Evolutionary conservation across 2,329 filamentous ascomycete genomes (phyloP).

Genomic region (Pseudonectria foliicola): DNA sequence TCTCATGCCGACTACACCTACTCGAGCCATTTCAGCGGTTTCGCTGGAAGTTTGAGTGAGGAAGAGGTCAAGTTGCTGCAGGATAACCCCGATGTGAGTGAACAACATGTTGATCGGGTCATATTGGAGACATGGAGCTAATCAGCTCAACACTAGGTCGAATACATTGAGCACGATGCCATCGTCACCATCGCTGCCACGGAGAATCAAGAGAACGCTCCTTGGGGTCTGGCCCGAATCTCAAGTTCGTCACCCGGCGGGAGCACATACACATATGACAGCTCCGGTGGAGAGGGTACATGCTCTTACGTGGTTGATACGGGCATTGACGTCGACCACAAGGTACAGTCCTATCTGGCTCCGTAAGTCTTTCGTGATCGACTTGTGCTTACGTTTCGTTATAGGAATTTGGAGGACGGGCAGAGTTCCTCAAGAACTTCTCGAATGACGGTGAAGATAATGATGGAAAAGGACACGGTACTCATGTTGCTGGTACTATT

Average conservation of each 20-base stretch:
- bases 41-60: conserved; percentile 21
- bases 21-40: conserved; percentile 18
- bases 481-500: conserved; percentile 29
- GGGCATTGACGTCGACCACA: conserved; percentile 32
- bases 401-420: conserved; percentile 28
- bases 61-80: conserved; percentile 19
- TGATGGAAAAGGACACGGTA: conserved; percentile 36
- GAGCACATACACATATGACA: conserved; percentile 32
- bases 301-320: conserved; percentile 42
- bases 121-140: too few relatives aligned
- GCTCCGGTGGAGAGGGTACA: conserved; percentile 32
- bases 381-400: background rate
- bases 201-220: conserved; percentile 28
- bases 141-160: conserved; percentile 17
- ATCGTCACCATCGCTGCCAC: conserved; percentile 21
- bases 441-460: conserved; percentile 12
- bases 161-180: conserved; percentile 34
- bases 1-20: conserved; percentile 27
- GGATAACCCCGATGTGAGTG: conserved; percentile 19
- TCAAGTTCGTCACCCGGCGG: conserved; percentile 26
- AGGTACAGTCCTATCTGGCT: conserved; percentile 21
- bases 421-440: conserved; percentile 25
- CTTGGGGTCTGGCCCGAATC: conserved; percentile 33
- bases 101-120: too few relatives aligned
- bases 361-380: background rate